Evolutionary conservation across 495 filamentous ascomycete genomes (phyloP), one percentile per base, ranked within the genome.

Genomic region (Chaetomium tenue): DNA sequence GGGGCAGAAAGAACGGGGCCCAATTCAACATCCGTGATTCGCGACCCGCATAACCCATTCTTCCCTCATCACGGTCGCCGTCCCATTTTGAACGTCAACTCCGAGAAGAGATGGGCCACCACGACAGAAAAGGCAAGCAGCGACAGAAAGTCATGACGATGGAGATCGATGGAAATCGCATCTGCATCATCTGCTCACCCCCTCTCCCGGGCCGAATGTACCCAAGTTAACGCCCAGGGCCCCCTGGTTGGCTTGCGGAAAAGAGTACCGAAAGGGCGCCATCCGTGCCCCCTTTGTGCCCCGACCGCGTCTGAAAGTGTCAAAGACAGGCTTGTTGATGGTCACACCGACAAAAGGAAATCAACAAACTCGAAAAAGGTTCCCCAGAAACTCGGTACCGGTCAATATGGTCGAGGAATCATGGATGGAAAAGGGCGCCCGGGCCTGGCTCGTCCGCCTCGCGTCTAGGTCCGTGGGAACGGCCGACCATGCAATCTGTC

Each of bases 191-290:
- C 15, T 11, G n/a, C 16, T 47, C 37, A 47, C 42, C 13, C 44
- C 13, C 28, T 9, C 15, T 20, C 58, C 64, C 58, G 63, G 57
- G 20, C 42, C 44, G 58, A 55, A 44, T 57, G 30, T 42, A 48
- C 47, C 33, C 60, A 50, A 33, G 40, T 61, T 44, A 8, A 22
- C 42, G 28, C n/a, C 54, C 39, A 33, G 60, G 23, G 33, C 61
- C 67, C 66, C 65, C 60, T 53, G 6, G 40, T 15, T 63, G 68
- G 69, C 64, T 71, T 68, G 61, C 67, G 67, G 69, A 71, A 71
- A 60, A 64, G 69, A 73, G 67, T 71, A 73, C 71, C 71, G 71
- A 73, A 71, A 60, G 53, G 39, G 47, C 52, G 26, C 33, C 39
- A 54, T 42, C 61, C 58, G 25, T 33, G 28, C 12, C 48, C 47